Base-by-base conservation (phyloP, 352 stramenopile genomes). In the Phytophthora sp. region DNA sequence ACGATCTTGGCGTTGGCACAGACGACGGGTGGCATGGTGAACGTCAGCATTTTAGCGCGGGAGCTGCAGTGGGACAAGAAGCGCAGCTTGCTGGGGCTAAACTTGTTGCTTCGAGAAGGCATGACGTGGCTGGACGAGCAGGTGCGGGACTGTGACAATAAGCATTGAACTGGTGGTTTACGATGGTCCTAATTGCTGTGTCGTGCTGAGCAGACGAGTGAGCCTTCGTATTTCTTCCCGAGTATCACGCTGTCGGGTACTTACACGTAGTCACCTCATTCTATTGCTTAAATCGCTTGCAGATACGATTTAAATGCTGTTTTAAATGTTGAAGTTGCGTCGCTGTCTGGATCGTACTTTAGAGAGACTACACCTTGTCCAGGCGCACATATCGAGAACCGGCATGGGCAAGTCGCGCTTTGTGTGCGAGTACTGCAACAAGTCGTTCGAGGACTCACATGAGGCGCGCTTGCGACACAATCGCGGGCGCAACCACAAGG, bases 81-180 rank as follows among this genome's bases (percentile, higher is more conserved):
- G 58, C 83, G 96, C 15, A 96, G 89, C 30, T 94, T 97, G 66
- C 75, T 97, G 26, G 93, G 90, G 16, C 74, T 99, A 5, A 90
- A 97, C 58, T 69, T 98, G 31, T 80, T 99, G 31, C 67, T 98
- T 16, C 76, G 87, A 24, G 91, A 98, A 73, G 95, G 96, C 46
- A 99, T 99, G 93, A 96, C 91, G 29, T 99, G 97, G 97, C 65
- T 99, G 26, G 97, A 99, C 73, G 83, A 96, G 29, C 81, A 97
- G 82, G 84, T 95, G 26, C 20, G 49, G 11, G 23, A 24, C 2
- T 26, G 15, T 30, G 52, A 11, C n/a, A 18, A 6, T n/a, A 26
- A 52, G 33, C 13, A n/a, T 29, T 24, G 23, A 26, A 5, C 15
- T 36, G 4, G 23, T 53, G 8, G 7, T 24, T 20, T 26, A 23